Conservation (phyloP, 768 basidiomycete genomes). For the Porpolomopsis calyptriformis region DNA sequence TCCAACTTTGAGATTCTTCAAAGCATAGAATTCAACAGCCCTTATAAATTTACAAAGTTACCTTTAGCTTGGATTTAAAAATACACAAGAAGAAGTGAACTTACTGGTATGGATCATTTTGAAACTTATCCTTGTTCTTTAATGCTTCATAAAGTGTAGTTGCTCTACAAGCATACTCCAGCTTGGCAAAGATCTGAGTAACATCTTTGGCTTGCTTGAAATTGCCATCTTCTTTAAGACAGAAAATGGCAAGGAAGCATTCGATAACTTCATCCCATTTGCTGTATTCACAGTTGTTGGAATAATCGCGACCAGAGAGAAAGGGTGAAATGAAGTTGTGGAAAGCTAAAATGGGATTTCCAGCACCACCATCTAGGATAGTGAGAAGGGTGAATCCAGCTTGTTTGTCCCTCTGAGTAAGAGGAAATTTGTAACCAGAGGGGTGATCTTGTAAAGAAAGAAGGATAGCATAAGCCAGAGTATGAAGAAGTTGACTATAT, state of each 20-base stretch:
- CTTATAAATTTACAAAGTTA: not conserved
- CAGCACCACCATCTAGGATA: not conserved
- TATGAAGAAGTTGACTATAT: not conserved
- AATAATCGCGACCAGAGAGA: not conserved
- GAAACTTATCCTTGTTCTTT: not conserved
- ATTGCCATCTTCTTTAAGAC: not conserved
- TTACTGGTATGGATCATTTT: not conserved
- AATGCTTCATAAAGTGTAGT: not conserved
- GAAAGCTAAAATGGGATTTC: not conserved
- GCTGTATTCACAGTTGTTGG: not conserved
- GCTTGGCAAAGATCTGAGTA: not conserved
- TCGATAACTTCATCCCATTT: slow-evolving; percentile 3
- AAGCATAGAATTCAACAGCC: not conserved
- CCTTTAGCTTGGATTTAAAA: too few species aligned
- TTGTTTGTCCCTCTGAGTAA: not conserved
- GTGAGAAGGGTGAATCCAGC: not conserved
- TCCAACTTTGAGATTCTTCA: not conserved
- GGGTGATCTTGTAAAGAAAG: not conserved
- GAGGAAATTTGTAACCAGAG: not conserved
- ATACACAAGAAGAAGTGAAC: not conserved
- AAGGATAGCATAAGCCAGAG: not conserved
- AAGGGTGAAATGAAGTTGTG: not conserved
- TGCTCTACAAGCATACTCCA: slow-evolving; percentile 2
- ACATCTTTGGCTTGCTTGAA: not conserved
- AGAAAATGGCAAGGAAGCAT: not conserved